Percentiles rank a stretch among this genome's conserved stretches.
These are phyloP conservation scores for Reutealis trisperma DNA, from an alignment of 345 rosid genomes.

Conservation along the genomic window DNA sequence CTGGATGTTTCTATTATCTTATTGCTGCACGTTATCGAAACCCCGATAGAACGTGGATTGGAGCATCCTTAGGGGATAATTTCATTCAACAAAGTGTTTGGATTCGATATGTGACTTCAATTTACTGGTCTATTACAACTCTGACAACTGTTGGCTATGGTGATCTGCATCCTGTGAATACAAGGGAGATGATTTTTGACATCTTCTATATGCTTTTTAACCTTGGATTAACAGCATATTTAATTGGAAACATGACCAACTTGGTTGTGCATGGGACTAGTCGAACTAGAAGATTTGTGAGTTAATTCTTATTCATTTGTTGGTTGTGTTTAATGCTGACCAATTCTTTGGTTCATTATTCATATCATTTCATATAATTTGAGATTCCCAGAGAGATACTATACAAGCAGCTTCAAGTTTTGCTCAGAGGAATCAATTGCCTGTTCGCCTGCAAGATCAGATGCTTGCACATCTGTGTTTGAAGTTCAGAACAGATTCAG, in stretches of 20 bases:
- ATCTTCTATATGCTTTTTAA: constrained; percentile 65
- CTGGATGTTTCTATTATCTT: constrained; percentile 68
- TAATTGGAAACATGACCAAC: constrained; percentile 90
- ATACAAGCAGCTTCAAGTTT: constrained; percentile 80
- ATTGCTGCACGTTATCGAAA: constrained; percentile 49
- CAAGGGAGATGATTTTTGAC: constrained; percentile 60
- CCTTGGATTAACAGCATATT: constrained; percentile 70
- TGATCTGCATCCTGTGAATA: constrained; percentile 72
- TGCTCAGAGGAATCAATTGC: constrained; percentile 73
- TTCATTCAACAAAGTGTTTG: constrained; percentile 11
- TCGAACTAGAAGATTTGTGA: constrained; percentile 82
- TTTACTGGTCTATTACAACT: constrained; percentile 87
- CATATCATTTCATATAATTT: not conserved
- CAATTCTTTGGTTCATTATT: not conserved
- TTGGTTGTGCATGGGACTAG: constrained; percentile 76
- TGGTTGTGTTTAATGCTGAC: not conserved
- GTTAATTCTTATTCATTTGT: constrained; percentile 26
- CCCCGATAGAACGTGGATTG: constrained; percentile 59
- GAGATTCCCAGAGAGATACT: constrained; percentile 63
- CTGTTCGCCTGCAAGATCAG: constrained; percentile 80
- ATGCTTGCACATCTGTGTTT: constrained; percentile 89
- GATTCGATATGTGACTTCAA: constrained; percentile 57
- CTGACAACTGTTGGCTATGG: constrained; percentile 86
- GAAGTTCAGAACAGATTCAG: constrained; percentile 78
- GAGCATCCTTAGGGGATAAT: constrained; percentile 47